Percentiles rank a stretch among this genome's conserved stretches.
Evolutionary conservation across 768 basidiomycete species (phyloP).

Genomic region (Suillus decipiens): DNA sequence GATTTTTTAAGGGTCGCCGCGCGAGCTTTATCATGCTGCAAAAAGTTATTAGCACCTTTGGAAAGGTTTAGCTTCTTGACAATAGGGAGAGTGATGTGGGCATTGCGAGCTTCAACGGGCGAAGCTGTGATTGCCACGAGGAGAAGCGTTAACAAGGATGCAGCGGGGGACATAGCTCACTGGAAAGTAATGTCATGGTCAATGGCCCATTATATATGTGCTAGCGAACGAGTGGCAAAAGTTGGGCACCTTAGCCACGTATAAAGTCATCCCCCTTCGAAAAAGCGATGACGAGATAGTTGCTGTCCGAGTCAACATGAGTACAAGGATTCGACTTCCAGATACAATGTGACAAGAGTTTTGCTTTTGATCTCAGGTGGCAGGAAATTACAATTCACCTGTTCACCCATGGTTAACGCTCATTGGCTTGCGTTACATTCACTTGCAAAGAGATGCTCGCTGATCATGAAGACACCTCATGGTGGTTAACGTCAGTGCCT

Average conservation of each 20-base stretch:
- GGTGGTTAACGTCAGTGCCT: too few relatives aligned
- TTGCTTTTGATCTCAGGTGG: not conserved
- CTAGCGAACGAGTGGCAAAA: not conserved
- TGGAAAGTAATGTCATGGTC: not conserved
- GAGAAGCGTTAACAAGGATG: conserved; percentile 45
- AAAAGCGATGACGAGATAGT: not conserved
- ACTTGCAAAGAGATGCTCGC: too few relatives aligned
- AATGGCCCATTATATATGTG: not conserved
- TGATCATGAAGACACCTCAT: too few relatives aligned
- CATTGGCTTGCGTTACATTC: too few relatives aligned
- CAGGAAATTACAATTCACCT: too few relatives aligned
- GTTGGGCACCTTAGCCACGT: not conserved
- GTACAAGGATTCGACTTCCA: not conserved
- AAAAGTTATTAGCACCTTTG: conserved; percentile 45
- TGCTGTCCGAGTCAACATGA: not conserved
- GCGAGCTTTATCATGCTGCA: conserved; percentile 53
- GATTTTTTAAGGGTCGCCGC: conserved; percentile 24
- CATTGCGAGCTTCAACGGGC: conserved; percentile 41
- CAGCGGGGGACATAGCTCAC: conserved; percentile 37
- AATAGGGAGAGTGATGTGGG: conserved; percentile 48
- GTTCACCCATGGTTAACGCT: too few relatives aligned
- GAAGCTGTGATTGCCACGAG: conserved; percentile 49
- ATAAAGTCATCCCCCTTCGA: not conserved
- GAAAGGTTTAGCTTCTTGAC: conserved; percentile 53
- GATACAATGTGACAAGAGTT: not conserved